Evolutionary conservation across 345 rosid species (phyloP), one percentile per base, ranked within the genome.

Genomic region (Nephelium lappaceum): DNA sequence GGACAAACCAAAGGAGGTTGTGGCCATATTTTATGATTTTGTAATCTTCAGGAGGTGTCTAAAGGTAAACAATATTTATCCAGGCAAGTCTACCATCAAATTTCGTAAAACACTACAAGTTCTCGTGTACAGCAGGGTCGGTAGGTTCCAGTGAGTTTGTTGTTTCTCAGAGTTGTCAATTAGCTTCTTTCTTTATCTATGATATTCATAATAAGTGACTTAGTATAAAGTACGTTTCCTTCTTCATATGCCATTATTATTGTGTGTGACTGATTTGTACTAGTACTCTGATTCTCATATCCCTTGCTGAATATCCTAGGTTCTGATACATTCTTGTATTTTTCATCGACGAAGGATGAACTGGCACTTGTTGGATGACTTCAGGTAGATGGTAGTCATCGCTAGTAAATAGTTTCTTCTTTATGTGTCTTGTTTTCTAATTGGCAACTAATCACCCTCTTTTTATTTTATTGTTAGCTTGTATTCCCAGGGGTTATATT

Each of bases 1-100:
- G 71, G 69, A 75, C 61, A 64, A 45, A 75, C 31, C 61, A 64
- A 11, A 75, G 62, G 71, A 47, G 61, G 62, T 27, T 47, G 42
- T 24, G 61, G 43, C 60, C 61, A 27, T 36, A 11, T 36, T 38
- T 38, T 57, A 12, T 47, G 36, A 18, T 18, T 19, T 36, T 42
- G 18, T 62, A 42, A 45, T 74, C 19, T 62, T 62, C 16, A 16
- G 24, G 68, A 16, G 67, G 36, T 60, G 77, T 42, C 39, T 62
- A 45, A 62, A 45, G 25, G 25, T n/a, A 74, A 18, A 45, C 31
- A 25, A 8, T 36, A 38, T 31, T 11, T 36, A 19, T 18, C 47
- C 63, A 23, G 23, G 43, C 19, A 47, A 49, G 42, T 63, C 8
- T 75, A 61, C 39, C 14, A 74, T 61, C 11, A 12, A 11, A 15